Evolutionary conservation across 2,329 filamentous ascomycete species (phyloP).

Genomic region (Dactylella cylindrospora): DNA sequence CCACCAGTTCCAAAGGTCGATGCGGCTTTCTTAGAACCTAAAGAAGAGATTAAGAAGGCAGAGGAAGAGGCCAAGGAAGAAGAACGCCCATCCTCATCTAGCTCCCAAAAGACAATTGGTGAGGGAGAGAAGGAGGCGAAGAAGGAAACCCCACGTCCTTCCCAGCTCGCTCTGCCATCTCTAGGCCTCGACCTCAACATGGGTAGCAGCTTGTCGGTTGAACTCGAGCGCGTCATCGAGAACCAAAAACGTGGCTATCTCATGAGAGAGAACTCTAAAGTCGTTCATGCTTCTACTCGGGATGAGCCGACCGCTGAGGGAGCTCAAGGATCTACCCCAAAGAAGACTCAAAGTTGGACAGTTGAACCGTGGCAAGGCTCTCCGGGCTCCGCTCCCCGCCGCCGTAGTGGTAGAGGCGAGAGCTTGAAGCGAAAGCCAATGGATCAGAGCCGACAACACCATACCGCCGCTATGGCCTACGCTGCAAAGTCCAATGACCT

Average conservation of each 20-base stretch:
- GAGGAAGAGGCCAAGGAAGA: slow-evolving; percentile 52
- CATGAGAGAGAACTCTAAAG: slow-evolving; percentile 97
- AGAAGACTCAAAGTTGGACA: slow-evolving; percentile 88
- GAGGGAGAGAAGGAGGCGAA: slow-evolving; percentile 50
- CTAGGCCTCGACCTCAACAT: slow-evolving; percentile 40
- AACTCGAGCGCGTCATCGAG: slow-evolving; percentile 41
- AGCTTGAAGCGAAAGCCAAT: slow-evolving; percentile 59
- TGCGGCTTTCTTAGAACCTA: slow-evolving; percentile 52
- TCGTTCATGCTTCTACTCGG: slow-evolving; percentile 85
- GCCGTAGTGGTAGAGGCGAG: slow-evolving; percentile 58
- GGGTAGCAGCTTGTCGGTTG: slow-evolving; percentile 40
- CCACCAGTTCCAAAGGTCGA: slow-evolving; percentile 39
- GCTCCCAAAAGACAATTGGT: slow-evolving; percentile 45
- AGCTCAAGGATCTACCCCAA: slow-evolving; percentile 69
- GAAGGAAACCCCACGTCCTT: slow-evolving; percentile 53
- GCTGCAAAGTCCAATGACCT: slow-evolving; percentile 52
- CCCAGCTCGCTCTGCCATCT: slow-evolving; percentile 31
- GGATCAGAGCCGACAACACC: slow-evolving; percentile 22
- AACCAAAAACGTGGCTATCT: slow-evolving; percentile 85
- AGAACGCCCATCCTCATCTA: slow-evolving; percentile 47
- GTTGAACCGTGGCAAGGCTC: slow-evolving; percentile 88
- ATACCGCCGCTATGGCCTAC: slow-evolving; percentile 29
- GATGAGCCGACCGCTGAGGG: slow-evolving; percentile 63
- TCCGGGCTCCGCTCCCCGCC: slow-evolving; percentile 57
- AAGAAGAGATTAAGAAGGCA: slow-evolving; percentile 60